Conservation (phyloP, 2,329 filamentous ascomycete genomes). For the Sporothrix protearum region DNA sequence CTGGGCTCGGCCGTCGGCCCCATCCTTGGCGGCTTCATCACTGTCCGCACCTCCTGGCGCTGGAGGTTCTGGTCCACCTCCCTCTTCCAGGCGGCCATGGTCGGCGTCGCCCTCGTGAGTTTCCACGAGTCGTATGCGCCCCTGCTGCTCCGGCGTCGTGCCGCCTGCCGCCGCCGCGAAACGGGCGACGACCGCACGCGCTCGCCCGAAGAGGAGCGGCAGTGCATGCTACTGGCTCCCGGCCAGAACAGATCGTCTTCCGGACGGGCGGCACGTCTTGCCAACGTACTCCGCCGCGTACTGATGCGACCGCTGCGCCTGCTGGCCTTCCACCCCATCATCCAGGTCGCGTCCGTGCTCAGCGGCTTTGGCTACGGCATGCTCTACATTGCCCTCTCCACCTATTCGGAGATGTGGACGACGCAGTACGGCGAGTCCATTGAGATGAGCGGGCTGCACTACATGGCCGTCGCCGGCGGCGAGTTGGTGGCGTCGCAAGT, state of each 20-base stretch:
- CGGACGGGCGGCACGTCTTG: background rate
- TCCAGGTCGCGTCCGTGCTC: background rate
- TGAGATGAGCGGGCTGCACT: background rate
- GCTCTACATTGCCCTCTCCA: background rate
- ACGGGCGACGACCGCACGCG: background rate
- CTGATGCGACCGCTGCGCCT: background rate
- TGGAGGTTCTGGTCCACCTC: slow-evolving; percentile 48
- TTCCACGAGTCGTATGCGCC: background rate
- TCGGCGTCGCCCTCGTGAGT: slow-evolving; percentile 34
- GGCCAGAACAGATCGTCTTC: background rate
- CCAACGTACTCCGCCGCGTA: background rate
- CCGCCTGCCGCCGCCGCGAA: background rate
- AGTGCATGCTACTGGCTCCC: background rate
- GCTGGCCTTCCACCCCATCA: background rate
- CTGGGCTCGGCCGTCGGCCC: background rate
- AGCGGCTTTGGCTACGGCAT: background rate
- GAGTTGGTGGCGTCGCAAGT: background rate
- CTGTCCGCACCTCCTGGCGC: slow-evolving; percentile 39
- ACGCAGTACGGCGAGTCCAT: background rate
- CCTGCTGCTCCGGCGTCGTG: background rate
- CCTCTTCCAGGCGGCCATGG: slow-evolving; percentile 41
- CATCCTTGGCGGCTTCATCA: slow-evolving; percentile 42
- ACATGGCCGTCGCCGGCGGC: background rate
- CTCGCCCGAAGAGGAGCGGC: background rate
- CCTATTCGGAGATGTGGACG: background rate